Evolutionary conservation across 441 rosid genomes (phyloP), one percentile per base, ranked within the genome.

Genomic region (Eutrema salsugineum): DNA sequence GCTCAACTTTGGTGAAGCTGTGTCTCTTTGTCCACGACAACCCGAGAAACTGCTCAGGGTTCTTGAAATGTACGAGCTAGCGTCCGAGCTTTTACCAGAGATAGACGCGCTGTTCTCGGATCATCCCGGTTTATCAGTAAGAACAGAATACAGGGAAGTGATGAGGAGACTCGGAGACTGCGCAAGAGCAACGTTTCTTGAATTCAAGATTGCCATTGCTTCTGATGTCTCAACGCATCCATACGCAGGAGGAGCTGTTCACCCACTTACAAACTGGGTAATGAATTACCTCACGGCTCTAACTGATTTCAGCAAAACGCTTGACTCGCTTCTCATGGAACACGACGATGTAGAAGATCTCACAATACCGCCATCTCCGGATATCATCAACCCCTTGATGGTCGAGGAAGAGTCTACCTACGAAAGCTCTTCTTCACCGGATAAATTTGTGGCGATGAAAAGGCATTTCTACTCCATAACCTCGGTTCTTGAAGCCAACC

Each of bases 41-140:
- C 97, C 96, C 0, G 97, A 90, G 82, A 91, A 91, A 71, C 36
- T 94, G 76, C 83, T 84, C 56, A 83, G 87, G 75, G 78, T 90
- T 60, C 89, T 94, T 28, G 91, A 88, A 63, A 94, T 91, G 97
- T 94, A 91, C 16, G 97, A 91, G 79, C 83, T 86, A 42, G 71
- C 86, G 40, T 80, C 84, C 0, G 94, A 88, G 62, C 88, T 90
- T 54, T 82, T 84, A 77, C 90, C 87, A 2, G 96, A 88, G 47
- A 80, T 91, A 0, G 83, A 86, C 73, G 84, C 77, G 48, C 47
- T 94, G 58, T 94, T 79, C 74, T 16, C 75, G 1, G 89, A 81
- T 20, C 82, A 81, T 22, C 71, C 73, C 5, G 94, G 91, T 43
- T 84, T 83, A 56, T 64, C 84, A 1, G 78, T 91, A 9, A 80